These are phyloP conservation scores for Quercus lobata DNA, from an alignment of 331 rosid genomes.

Conservation along the genomic window DNA sequence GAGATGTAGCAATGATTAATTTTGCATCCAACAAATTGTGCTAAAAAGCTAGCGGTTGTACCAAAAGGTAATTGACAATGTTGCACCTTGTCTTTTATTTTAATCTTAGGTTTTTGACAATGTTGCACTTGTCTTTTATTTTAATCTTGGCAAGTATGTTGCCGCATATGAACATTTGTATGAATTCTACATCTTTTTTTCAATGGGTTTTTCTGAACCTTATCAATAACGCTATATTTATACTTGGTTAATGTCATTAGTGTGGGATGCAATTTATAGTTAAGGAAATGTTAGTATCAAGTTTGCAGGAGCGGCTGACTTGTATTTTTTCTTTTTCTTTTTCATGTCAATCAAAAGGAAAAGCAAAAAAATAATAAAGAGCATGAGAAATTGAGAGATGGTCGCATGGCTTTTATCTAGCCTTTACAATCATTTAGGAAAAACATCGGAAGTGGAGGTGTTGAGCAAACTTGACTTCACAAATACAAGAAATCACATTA, in stretches of 20 bases:
- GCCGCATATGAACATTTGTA: neutral
- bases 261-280: neutral
- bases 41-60: neutral
- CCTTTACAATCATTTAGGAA: neutral
- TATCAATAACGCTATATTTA: neutral
- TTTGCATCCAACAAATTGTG: neutral
- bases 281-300: too few relatives aligned
- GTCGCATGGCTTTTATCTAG: constrained; percentile 6
- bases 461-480: too few relatives aligned
- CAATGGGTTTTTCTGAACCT: neutral
- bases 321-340: too few relatives aligned
- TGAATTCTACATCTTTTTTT: neutral
- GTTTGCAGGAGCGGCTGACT: too few relatives aligned
- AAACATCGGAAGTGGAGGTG: too few relatives aligned
- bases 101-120: neutral
- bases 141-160: neutral
- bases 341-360: too few relatives aligned
- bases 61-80: neutral
- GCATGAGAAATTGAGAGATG: neutral
- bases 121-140: too few relatives aligned
- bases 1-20: neutral
- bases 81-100: neutral
- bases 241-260: neutral
- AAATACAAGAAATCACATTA: too few relatives aligned
- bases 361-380: neutral